Evolutionary conservation across 1,139 yeast genomes (phyloP).

Genomic region (Saccharomycopsis phalli): DNA sequence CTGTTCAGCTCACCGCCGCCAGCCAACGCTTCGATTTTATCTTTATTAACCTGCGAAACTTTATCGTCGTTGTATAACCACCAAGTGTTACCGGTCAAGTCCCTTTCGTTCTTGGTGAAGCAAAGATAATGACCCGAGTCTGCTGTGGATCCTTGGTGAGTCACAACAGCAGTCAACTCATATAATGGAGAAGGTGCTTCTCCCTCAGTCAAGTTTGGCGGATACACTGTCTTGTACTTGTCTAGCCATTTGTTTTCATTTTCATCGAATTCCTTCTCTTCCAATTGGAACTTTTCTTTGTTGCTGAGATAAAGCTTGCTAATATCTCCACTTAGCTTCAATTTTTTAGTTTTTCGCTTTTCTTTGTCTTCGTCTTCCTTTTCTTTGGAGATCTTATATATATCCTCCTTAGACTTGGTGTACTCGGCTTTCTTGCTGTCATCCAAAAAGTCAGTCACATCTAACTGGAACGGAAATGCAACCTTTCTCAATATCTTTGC

Average conservation of each 20-base stretch:
- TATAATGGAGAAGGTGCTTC: constrained; percentile 87
- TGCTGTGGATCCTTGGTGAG: constrained; percentile 93
- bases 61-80: constrained; percentile 93
- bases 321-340: constrained; percentile 30
- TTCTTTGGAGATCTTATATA: constrained; percentile 69
- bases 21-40: constrained; percentile 73
- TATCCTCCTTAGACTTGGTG: constrained; percentile 64
- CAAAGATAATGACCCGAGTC: constrained; percentile 97
- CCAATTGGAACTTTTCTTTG: constrained; percentile 26
- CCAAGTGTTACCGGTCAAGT: constrained; percentile 67
- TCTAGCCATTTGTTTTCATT: constrained; percentile 31
- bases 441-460: constrained; percentile 76
- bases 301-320: constrained; percentile 10
- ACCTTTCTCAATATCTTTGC: constrained; percentile 91
- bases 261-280: constrained; percentile 28
- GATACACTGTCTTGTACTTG: constrained; percentile 28
- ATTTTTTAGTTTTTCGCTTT: constrained; percentile 58
- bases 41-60: constrained; percentile 67
- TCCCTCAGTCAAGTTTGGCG: constrained; percentile 36
- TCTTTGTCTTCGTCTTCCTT: constrained; percentile 66
- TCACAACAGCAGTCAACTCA: constrained; percentile 72
- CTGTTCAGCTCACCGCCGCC: constrained; percentile 99
- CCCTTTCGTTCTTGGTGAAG: constrained; percentile 64
- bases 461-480: constrained; percentile 88
- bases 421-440: constrained; percentile 60